Percentiles rank a stretch among this genome's conserved stretches.
These are phyloP conservation scores for Amanita exitialis DNA, from an alignment of 768 basidiomycete species.

Conservation along the genomic window DNA sequence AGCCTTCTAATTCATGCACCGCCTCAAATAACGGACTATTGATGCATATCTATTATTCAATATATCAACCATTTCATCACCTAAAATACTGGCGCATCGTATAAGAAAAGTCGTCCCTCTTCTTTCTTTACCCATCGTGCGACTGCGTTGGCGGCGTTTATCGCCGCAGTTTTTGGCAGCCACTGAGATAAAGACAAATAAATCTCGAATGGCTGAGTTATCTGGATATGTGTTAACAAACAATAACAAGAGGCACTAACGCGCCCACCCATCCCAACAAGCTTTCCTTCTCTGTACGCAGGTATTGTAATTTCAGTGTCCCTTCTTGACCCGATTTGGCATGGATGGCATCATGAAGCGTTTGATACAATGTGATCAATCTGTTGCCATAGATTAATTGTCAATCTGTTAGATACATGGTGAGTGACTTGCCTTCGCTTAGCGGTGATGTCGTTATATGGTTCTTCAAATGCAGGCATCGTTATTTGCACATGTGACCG, in stretches of 20 bases:
- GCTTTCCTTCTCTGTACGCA: slow-evolving; percentile 78
- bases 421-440: slow-evolving; percentile 39
- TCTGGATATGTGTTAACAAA: slow-evolving; percentile 31
- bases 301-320: slow-evolving; percentile 78
- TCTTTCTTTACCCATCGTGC: slow-evolving; percentile 89
- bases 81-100: slow-evolving; percentile 85
- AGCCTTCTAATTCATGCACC: background rate
- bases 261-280: slow-evolving; percentile 88
- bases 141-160: slow-evolving; percentile 84
- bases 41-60: background rate
- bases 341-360: slow-evolving; percentile 81
- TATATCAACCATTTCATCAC: background rate
- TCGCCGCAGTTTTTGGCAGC: slow-evolving; percentile 80
- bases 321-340: slow-evolving; percentile 78
- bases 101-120: slow-evolving; percentile 71
- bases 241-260: background rate
- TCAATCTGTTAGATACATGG: background rate
- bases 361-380: slow-evolving; percentile 80
- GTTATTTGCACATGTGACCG: slow-evolving; percentile 86
- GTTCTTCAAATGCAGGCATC: slow-evolving; percentile 75
- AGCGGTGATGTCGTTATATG: slow-evolving; percentile 57
- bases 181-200: slow-evolving; percentile 77
- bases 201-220: slow-evolving; percentile 89
- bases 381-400: slow-evolving; percentile 25
- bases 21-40: background rate